These are phyloP conservation scores for Diplogelasinospora grovesii DNA, from an alignment of 495 filamentous ascomycete species.

Conservation along the genomic window DNA sequence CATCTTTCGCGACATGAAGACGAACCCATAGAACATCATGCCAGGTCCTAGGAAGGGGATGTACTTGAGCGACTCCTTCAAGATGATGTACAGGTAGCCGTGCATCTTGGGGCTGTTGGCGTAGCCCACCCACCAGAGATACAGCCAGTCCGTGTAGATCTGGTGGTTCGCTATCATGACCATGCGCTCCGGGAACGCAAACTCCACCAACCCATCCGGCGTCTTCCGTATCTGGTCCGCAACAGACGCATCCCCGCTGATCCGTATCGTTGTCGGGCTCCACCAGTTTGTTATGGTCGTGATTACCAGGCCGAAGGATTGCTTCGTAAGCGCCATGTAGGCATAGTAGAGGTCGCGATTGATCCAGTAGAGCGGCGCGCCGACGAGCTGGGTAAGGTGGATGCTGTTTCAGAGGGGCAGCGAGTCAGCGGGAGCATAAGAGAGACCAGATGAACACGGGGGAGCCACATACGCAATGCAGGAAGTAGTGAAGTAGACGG, in stretches of 20 bases:
- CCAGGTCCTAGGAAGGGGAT: constrained; percentile 70
- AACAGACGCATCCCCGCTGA: constrained; percentile 71
- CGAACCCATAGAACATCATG: constrained; percentile 78
- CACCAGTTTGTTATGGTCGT: constrained; percentile 78
- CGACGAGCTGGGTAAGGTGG: constrained; percentile 58
- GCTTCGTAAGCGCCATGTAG: constrained; percentile 73
- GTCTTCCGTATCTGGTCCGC: constrained; percentile 59
- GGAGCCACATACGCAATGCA: constrained; percentile 33
- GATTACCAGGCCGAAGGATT: constrained; percentile 64
- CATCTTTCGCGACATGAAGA: constrained; percentile 81
- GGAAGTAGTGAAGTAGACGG: constrained; percentile 58
- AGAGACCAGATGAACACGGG: no score
- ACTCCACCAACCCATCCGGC: constrained; percentile 60
- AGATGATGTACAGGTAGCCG: constrained; percentile 78
- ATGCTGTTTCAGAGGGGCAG: constrained; percentile 38
- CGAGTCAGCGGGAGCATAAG: constrained; percentile 2
- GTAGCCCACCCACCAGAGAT: constrained; percentile 83
- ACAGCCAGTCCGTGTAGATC: constrained; percentile 85
- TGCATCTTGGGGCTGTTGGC: constrained; percentile 60
- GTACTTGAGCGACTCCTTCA: constrained; percentile 74
- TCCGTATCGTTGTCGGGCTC: constrained; percentile 66
- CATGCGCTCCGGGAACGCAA: constrained; percentile 67
- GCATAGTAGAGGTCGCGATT: constrained; percentile 65
- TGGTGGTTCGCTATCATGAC: constrained; percentile 82
- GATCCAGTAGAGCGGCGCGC: constrained; percentile 62